Conservation (phyloP, 75 land plant genomes). For the Pinus tabuliformis region DNA sequence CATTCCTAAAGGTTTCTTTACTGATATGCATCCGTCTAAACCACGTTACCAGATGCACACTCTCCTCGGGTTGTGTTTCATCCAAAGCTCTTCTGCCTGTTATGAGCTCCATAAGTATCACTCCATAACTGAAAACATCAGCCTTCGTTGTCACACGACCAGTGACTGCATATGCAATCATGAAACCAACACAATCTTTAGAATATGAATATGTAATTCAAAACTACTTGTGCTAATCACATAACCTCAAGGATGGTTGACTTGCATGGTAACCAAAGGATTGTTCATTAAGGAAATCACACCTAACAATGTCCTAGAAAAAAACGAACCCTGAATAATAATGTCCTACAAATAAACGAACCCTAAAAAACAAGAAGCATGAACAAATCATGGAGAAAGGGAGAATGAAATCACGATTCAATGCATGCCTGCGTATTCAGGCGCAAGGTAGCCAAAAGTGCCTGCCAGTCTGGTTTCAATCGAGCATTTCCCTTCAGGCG, state of each 20-base stretch:
- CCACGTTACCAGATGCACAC: conserved; percentile 83
- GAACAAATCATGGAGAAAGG: background rate
- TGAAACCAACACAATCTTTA: background rate
- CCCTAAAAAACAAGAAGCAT: background rate
- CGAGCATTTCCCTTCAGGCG: conserved; percentile 66
- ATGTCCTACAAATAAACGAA: background rate
- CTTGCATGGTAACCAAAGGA: background rate
- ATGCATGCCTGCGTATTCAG: conserved; percentile 71
- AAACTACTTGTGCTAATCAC: background rate
- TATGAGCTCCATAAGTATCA: conserved; percentile 85
- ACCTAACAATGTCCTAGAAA: background rate
- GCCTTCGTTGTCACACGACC: conserved; percentile 82
- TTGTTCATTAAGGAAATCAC: background rate
- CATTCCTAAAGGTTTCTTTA: conserved; percentile 50
- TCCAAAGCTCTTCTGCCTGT: conserved; percentile 77
- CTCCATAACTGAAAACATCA: conserved; percentile 89
- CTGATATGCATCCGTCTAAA: conserved; percentile 51
- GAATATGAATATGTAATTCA: background rate
- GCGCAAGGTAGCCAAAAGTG: conserved; percentile 85
- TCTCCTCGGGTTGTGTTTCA: conserved; percentile 72
- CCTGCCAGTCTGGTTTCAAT: conserved; percentile 79
- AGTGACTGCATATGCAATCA: conserved; percentile 42
- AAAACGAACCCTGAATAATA: background rate
- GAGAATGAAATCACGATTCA: background rate
- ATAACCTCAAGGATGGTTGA: background rate